phyloP scores from a whole-genome alignment of 257 asterid genomes.

The Ilex asprella region DNA sequence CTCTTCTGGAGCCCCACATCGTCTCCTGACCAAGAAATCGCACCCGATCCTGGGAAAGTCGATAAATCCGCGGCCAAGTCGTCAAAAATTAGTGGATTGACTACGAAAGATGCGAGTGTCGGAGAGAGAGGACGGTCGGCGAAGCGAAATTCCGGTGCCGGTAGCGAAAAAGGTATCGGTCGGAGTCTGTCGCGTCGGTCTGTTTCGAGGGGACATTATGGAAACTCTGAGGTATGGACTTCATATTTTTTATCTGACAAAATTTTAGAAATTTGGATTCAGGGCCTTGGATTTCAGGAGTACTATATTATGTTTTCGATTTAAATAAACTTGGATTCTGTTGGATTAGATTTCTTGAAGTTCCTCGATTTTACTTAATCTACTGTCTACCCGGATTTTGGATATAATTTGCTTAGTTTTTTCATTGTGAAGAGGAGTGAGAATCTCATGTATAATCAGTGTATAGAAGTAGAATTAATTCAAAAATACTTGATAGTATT shows the following conservation, averaged over 20 bases:
- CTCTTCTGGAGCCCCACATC: conserved; percentile 50
- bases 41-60: background rate
- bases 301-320: no score
- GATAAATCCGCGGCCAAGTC: background rate
- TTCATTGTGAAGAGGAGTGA: background rate
- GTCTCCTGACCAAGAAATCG: conserved; percentile 20
- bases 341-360: background rate
- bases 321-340: background rate
- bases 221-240: conserved; percentile 42
- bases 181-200: conserved; percentile 73
- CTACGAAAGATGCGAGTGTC: background rate
- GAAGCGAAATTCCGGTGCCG: conserved; percentile 28
- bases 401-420: background rate
- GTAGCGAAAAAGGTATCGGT: conserved; percentile 57
- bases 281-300: no score
- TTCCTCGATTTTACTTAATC: background rate
- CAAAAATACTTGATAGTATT: background rate
- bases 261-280: background rate
- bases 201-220: conserved; percentile 35
- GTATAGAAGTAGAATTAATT: background rate
- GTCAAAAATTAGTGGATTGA: no score
- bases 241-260: conserved; percentile 2
- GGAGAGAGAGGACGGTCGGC: conserved; percentile 66
- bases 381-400: background rate
- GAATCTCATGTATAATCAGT: background rate